Evolutionary conservation across 2,329 filamentous ascomycete genomes (phyloP).

Genomic region (Aureobasidium musti): DNA sequence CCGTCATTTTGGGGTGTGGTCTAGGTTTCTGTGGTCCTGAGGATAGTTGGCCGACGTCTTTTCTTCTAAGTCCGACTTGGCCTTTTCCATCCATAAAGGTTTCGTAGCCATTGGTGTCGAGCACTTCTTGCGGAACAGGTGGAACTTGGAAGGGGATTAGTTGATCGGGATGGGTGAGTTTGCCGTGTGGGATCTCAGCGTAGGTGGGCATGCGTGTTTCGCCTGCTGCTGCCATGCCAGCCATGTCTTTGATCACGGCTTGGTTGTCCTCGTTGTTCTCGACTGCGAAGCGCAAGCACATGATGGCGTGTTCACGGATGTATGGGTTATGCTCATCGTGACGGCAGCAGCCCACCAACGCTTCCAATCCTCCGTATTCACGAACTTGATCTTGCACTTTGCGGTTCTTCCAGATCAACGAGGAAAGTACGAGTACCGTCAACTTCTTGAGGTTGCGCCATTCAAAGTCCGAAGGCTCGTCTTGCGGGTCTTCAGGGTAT

Average conservation of each 20-base stretch:
- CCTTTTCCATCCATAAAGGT: constrained; percentile 54
- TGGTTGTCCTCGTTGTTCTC: constrained; percentile 73
- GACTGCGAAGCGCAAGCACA: constrained; percentile 75
- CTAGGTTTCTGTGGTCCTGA: constrained; percentile 15
- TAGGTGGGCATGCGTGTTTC: constrained; percentile 22
- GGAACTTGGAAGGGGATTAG: constrained; percentile 22
- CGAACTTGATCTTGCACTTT: constrained; percentile 87
- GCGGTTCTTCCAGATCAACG: constrained; percentile 81
- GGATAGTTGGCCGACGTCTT: constrained; percentile 36
- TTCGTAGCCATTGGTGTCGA: constrained; percentile 53
- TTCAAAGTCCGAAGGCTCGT: constrained; percentile 67
- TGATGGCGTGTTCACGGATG: constrained; percentile 85
- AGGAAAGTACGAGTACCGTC: constrained; percentile 85
- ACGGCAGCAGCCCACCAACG: constrained; percentile 82
- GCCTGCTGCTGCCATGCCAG: constrained; percentile 29
- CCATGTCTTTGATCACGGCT: constrained; percentile 67
- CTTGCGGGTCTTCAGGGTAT: constrained; percentile 53
- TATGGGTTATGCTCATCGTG: constrained; percentile 95
- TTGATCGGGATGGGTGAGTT: constrained; percentile 28
- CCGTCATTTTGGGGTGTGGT: constrained; percentile 40
- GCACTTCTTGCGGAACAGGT: constrained; percentile 50
- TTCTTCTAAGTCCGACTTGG: constrained; percentile 51
- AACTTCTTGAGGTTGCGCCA: constrained; percentile 89
- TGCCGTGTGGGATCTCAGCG: constrained; percentile 25
- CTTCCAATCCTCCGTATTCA: constrained; percentile 79